A percentile compares a stretch with the other conserved stretches of the same genome.
phyloP scores from a whole-genome alignment of 2,329 filamentous ascomycete species.

The Lecanicillium sp. region DNA sequence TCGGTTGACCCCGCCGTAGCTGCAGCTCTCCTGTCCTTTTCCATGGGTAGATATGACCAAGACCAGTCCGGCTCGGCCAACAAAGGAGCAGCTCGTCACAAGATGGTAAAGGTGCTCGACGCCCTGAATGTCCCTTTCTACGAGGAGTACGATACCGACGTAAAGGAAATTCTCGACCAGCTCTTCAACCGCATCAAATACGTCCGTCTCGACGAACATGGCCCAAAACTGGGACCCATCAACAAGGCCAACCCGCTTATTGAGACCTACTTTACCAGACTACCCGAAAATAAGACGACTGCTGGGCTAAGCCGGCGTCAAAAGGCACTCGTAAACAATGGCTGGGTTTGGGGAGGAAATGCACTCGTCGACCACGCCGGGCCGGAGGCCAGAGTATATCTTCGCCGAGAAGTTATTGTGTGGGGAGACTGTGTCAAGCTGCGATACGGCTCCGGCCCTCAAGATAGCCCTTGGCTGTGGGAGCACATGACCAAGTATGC shows the following conservation, averaged over 20 bases:
- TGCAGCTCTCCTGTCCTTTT: conserved; percentile 43
- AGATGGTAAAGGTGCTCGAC: conserved; percentile 61
- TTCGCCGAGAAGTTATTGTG: conserved; percentile 92
- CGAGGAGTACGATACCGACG: conserved; percentile 81
- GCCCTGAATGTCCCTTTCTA: conserved; percentile 85
- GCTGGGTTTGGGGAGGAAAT: conserved; percentile 98
- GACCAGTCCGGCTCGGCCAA: conserved; percentile 35
- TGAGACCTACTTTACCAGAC: conserved; percentile 88
- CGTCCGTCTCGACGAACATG: conserved; percentile 83
- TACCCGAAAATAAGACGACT: conserved; percentile 73
- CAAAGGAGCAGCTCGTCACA: conserved; percentile 41
- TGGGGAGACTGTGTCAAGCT: conserved; percentile 99
- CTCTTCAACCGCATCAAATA: conserved; percentile 94
- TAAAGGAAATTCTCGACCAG: conserved; percentile 78
- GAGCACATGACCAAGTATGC: conserved; percentile 93
- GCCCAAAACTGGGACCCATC: conserved; percentile 78
- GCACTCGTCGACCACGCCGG: conserved; percentile 92
- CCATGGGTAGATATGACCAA: conserved; percentile 54
- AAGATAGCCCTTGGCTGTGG: conserved; percentile 93
- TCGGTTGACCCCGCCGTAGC: conserved; percentile 60
- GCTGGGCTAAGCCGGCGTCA: conserved; percentile 68
- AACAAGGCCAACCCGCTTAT: conserved; percentile 72
- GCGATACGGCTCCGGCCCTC: conserved; percentile 70
- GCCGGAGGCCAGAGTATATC: conserved; percentile 80
- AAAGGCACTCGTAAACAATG: conserved; percentile 85